Evolutionary conservation across 1,284 basidiomycete species (phyloP), one percentile per base, ranked within the genome.

Genomic region (Fistulina hepatica): DNA sequence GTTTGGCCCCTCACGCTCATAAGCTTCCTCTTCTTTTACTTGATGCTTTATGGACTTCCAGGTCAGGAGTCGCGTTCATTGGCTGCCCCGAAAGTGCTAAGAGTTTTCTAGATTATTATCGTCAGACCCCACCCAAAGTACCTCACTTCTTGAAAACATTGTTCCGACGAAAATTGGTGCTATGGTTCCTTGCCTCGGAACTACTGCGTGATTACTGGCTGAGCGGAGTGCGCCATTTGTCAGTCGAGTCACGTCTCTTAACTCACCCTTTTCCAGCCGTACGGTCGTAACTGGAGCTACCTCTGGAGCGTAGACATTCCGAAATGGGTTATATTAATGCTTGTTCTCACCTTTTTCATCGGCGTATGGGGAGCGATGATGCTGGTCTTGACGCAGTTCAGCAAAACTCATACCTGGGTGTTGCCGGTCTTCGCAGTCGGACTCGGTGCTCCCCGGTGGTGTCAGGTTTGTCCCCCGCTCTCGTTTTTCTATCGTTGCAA

Each of bases 201-300:
- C 65, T 93, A 36, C 65, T 93, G 39, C 77, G 89, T 33, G 83
- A 92, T 55, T 94, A 93, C 61, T 94, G 90, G 90, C 62, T 94
- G 44, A 90, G 85, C 51, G 88, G 85, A 49, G 83, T 85, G 58
- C 48, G 76, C 71, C 17, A 9, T 12, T 17, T 33, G 13, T 17
- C 13, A 19, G n/a, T 34, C 6, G 30, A 30, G 33, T 34, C 44
- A 36, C 33, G 46, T 3, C 37, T 41, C 6, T 47, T 13, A 49
- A 6, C 46, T 46, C 23, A 53, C 31, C 8, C 19, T 44, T 38
- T 42, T 46, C 4, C 45, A 86, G 80, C 79, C 83, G 4, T 88
- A 88, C 48, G 90, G 90, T 42, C 82, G 90, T 50, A 93, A 92
- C 60, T 94, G 90, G 90, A 65, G 76, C 48, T 94, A 90, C 77